These are phyloP conservation scores for Metschnikowia henanensis DNA, from an alignment of 805 yeast genomes.

Conservation along the genomic window DNA sequence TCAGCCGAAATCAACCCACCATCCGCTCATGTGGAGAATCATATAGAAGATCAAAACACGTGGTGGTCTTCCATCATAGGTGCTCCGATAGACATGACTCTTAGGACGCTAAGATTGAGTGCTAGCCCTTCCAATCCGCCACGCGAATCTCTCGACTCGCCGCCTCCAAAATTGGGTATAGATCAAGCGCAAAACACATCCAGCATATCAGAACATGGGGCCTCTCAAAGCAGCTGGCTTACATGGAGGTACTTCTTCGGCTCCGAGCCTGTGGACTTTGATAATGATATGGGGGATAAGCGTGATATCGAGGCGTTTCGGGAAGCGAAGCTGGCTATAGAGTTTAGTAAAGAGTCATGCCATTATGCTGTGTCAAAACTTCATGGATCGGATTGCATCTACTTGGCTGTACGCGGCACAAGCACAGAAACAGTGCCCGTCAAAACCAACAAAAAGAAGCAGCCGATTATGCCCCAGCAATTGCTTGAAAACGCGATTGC, in stretches of 20 bases:
- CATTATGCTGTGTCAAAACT: constrained; percentile 33
- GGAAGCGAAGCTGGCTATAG: constrained; percentile 34
- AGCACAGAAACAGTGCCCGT: constrained; percentile 35
- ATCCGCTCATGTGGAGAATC: neutral
- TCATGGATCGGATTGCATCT: constrained; percentile 13
- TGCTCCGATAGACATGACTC: neutral
- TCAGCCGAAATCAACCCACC: neutral
- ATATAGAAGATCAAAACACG: neutral
- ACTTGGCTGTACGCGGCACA: constrained; percentile 37
- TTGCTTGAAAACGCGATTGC: constrained; percentile 29
- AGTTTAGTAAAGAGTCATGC: constrained; percentile 30
- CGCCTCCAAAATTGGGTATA: neutral
- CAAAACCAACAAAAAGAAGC: constrained; percentile 27
- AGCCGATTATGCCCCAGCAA: constrained; percentile 38
- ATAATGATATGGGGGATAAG: constrained; percentile 7
- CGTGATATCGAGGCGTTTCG: constrained; percentile 18
- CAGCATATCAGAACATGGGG: neutral
- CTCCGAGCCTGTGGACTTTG: neutral
- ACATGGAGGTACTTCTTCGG: constrained; percentile 4
- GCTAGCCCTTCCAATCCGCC: neutral
- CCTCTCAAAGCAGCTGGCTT: constrained; percentile 4
- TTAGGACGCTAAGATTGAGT: neutral
- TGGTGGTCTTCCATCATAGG: constrained; percentile 3
- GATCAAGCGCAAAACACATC: neutral
- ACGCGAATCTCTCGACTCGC: neutral